Percentiles rank a stretch among this genome's conserved stretches.
These are phyloP conservation scores for Dendrobium huoshanense DNA, from an alignment of 106 monocot species.

Conservation along the genomic window DNA sequence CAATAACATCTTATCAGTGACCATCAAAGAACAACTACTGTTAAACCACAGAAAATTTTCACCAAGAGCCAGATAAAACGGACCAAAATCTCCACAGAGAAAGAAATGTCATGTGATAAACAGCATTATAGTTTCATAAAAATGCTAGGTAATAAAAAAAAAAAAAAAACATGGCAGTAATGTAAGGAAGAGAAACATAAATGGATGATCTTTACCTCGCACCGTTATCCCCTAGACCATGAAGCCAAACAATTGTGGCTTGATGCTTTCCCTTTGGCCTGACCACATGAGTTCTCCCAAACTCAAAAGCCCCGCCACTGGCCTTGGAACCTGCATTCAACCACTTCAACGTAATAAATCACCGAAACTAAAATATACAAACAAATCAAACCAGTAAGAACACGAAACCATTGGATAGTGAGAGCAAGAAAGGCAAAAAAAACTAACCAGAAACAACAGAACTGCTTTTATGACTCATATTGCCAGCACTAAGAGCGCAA, in stretches of 20 bases:
- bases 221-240: constrained; percentile 89
- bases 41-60: background rate
- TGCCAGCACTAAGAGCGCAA: constrained; percentile 12
- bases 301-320: constrained; percentile 41
- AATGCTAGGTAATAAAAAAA: background rate
- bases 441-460: constrained; percentile 61
- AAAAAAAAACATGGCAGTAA: background rate
- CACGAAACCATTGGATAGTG: background rate
- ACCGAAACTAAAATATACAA: background rate
- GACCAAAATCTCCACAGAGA: background rate
- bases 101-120: background rate
- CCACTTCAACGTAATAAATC: background rate
- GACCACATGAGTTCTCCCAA: constrained; percentile 91
- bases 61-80: background rate
- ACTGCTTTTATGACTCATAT: constrained; percentile 69
- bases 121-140: background rate
- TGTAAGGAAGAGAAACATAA: background rate
- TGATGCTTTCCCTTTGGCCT: constrained; percentile 81
- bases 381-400: constrained; percentile 5
- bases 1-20: background rate
- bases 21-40: background rate
- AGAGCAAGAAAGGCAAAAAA: background rate
- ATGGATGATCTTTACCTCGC: constrained; percentile 41
- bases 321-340: constrained; percentile 39
- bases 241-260: constrained; percentile 93